Evolutionary conservation across 257 asterid genomes (phyloP), one percentile per base, ranked within the genome.

Genomic region (Pogostemon cablin): DNA sequence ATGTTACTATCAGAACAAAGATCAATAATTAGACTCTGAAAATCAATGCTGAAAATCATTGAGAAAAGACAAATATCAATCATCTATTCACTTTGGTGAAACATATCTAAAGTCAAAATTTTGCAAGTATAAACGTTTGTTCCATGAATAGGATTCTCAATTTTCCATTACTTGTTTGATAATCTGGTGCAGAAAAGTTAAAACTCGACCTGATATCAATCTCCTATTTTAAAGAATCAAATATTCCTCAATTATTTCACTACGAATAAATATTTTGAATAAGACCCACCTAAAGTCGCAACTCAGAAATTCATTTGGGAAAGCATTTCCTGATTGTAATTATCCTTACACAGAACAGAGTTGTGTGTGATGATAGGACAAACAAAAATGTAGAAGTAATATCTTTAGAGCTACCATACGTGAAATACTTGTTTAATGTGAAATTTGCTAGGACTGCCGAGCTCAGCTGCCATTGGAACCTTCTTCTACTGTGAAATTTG

Each of bases 391-490:
- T 38, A 32, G 43, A 62, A 43, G 4, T 39, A 7, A 42, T 20
- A 62, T 62, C 42, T 42, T 15, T 11, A 11, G 0, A 6, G 52
- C 46, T 41, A 41, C 40, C 37, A 42, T 15, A 15, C 9, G 12
- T 39, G 15, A 3, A 9, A 0, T 11, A 10, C n/a, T 62, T 9
- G 1, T 6, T 8, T 35, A 8, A 10, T 34, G 32, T 25, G 54
- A 58, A 47, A 44, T 50, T 3, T 37, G 40, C 3, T 17, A 39
- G 57, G 62, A 70, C 15, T 25, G 17, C 50, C 44, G 52, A 12
- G 32, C 20, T 80, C 72, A 89, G 96, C 96, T 84, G 82, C 67
- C 73, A 50, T 72, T 77, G 40, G 89, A 78, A 72, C 64, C 32
- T 25, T 25, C 50, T 34, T 57, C 79, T 3, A 83, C 72, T 4